Evolutionary conservation across 371 early-diverging fungal species (phyloP), one percentile per base, ranked within the genome.

Genomic region (Thermomucor indicae-seudaticae): DNA sequence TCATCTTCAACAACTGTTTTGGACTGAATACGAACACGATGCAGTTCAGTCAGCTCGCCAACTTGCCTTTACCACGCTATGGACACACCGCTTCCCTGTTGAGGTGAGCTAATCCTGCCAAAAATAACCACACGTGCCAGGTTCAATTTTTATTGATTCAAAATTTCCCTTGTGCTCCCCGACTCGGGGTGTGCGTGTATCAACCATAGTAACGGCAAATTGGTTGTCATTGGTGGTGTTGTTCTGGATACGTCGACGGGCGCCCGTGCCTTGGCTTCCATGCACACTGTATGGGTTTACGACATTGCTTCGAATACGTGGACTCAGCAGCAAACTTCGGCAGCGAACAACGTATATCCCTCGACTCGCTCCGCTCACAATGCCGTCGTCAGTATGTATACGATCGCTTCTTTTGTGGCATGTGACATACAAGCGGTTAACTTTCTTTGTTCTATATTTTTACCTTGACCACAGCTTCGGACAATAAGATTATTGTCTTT

Each of bases 161-260:
- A 50, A 50, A 47, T 53, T 53, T 39, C 47, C 49, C 25, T 32
- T 55, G 48, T n/a, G n/a, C n/a, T n/a, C n/a, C n/a, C n/a, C n/a
- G n/a, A n/a, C n/a, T n/a, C n/a, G n/a, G n/a, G n/a, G 34, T 31
- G 53, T 29, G 30, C 56, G 41, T 38, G 22, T 57, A 27, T 24
- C 31, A n/a, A 41, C 24, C 29, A 27, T 50, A 71, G 69, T 51
- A 60, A 58, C 47, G 71, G 71, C 11, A 44, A 58, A 47, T 45
- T 75, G 22, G 71, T 75, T 32, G 50, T 75, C 41, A 42, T 66
- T 50, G 75, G 75, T 44, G 75, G 75, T 64, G 52, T 65, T 14
- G 29, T 45, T 6, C 1, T 53, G 31, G 14, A 37, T 45, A 5
- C 23, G 28, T 31, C 16, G 35, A 11, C 45, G 70, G 10, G 60